Percentiles rank a stretch among this genome's conserved stretches.
Evolutionary conservation across 306 rosid species (phyloP).

Genomic region (Rubus idaeus): DNA sequence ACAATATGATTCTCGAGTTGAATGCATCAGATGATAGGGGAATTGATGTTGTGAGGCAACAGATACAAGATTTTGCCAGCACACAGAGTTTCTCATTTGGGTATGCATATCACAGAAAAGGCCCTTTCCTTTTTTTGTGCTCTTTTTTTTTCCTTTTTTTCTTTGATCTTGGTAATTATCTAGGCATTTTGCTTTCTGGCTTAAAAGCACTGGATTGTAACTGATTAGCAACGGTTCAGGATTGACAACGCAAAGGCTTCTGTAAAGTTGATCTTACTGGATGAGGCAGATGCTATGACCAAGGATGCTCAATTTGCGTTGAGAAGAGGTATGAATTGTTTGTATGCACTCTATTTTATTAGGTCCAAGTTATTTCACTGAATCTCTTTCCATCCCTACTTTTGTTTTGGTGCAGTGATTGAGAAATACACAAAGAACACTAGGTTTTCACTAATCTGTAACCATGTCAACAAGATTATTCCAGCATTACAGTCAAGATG

Average conservation of each 20-base stretch:
- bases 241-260: conserved; percentile 62
- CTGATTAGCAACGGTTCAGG: conserved; percentile 17
- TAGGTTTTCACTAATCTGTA: conserved; percentile 87
- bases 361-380: background rate
- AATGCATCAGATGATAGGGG: conserved; percentile 98
- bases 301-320: conserved; percentile 97
- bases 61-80: conserved; percentile 96
- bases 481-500: conserved; percentile 95
- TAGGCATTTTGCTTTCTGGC: conserved; percentile 7
- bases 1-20: conserved; percentile 83
- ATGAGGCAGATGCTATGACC: conserved; percentile 99
- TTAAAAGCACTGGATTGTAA: conserved; percentile 13
- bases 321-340: conserved; percentile 67
- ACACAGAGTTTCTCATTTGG: conserved; percentile 90
- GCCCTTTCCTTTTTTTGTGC: background rate
- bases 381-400: conserved; percentile 3
- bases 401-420: conserved; percentile 59
- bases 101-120: conserved; percentile 35
- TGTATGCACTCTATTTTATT: conserved; percentile 8
- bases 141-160: background rate
- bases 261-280: conserved; percentile 82
- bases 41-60: conserved; percentile 88
- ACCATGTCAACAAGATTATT: conserved; percentile 95
- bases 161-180: background rate
- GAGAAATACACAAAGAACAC: conserved; percentile 91